These are phyloP conservation scores for Trypanosoma vivax DNA, from an alignment of 208 protist genomes.

Conservation along the genomic window DNA sequence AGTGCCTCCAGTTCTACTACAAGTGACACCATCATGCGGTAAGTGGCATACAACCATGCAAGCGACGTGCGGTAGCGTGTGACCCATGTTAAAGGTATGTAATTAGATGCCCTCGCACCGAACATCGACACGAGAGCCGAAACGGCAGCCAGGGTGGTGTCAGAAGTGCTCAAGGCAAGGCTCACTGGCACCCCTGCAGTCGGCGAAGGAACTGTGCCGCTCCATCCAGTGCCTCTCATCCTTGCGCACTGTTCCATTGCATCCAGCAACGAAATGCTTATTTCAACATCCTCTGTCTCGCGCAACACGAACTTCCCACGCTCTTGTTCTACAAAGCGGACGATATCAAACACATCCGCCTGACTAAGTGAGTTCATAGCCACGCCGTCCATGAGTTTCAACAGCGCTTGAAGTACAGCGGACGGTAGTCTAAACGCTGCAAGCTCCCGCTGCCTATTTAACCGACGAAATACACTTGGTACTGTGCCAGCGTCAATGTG, in stretches of 20 bases:
- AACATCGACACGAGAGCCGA: conserved; percentile 15
- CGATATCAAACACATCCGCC: conserved; percentile 4
- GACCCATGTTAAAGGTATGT: conserved; percentile 4
- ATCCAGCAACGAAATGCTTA: too few relatives aligned
- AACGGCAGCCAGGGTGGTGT: background rate
- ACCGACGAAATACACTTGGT: conserved; percentile 12
- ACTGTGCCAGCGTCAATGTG: conserved; percentile 3
- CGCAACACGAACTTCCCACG: background rate
- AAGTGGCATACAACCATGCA: conserved; percentile 20
- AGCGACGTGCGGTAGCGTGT: conserved; percentile 4
- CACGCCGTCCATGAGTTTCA: conserved; percentile 11
- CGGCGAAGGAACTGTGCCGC: too few relatives aligned
- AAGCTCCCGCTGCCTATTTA: conserved; percentile 17
- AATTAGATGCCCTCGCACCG: conserved; percentile 1
- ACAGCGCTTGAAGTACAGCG: conserved; percentile 8
- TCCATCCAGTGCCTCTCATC: too few relatives aligned
- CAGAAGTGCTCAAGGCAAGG: too few relatives aligned
- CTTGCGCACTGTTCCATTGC: conserved; percentile 11
- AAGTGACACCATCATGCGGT: conserved; percentile 19
- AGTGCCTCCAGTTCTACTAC: conserved; percentile 12
- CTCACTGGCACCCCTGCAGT: too few relatives aligned
- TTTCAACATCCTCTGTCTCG: too few relatives aligned
- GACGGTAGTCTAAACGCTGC: conserved; percentile 15
- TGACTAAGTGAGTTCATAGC: background rate
- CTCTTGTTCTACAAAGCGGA: conserved; percentile 14